Evolutionary conservation across 2,329 filamentous ascomycete species (phyloP), one percentile per base, ranked within the genome.

Genomic region (Colletotrichum falcatum): DNA sequence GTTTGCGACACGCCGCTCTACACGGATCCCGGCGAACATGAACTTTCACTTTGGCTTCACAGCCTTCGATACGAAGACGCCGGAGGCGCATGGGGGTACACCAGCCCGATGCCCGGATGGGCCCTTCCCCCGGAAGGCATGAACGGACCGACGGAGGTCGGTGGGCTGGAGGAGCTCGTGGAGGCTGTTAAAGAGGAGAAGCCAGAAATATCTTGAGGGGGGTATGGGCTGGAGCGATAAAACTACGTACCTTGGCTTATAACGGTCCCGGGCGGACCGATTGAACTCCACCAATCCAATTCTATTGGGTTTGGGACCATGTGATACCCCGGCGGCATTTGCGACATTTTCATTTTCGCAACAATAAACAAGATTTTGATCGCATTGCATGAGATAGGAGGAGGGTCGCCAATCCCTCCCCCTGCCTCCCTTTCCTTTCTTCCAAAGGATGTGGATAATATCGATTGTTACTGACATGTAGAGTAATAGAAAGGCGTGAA

Each of bases 21-120:
- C 81, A 97, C 93, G 20, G 96, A 99, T 78, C 96, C 96, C 0
- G 95, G 95, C 1, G 82, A 86, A 51, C 95, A 98, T 76, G 96
- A 99, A 83, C 86, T 99, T 56, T 94, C 93, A 0, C 92, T 99
- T 49, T 99, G 95, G 87, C 86, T 99, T 72, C 96, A 99, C 83
- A 97, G 95, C 67, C 89, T 94, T 71, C 90, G 93, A 55, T 99
- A 99, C 79, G 91, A 95, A 74, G 95, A 95, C 79, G 88, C 90
- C 33, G 90, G 90, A 33, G 95, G 95, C 5, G 86, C 86, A 63
- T 99, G 96, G 96, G 90, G 90, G 63, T 98, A 98, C 80, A 89
- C 91, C 77, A 98, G 95, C 74, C 88, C 90, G 30, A 84, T 98
- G 78, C 96, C 96, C 1, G 84, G 84, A 26, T 99, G 96, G 96